phyloP scores from a whole-genome alignment of 202 grass and related monocot genomes.

The Saccharum hybrid region DNA sequence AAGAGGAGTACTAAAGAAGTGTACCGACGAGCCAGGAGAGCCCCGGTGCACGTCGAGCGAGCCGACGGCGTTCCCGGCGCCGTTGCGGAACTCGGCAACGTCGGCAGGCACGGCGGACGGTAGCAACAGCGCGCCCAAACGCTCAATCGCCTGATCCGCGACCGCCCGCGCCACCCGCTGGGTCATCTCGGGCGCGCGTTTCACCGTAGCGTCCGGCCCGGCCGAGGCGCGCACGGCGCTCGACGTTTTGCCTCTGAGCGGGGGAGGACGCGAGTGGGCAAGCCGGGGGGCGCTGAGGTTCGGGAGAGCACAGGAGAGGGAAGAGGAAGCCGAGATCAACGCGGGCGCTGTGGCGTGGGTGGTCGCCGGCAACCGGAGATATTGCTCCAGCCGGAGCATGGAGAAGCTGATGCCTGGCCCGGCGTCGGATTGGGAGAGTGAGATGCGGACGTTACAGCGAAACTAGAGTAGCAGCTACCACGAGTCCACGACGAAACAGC shows the following conservation, averaged over 20 bases:
- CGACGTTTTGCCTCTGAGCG: background rate
- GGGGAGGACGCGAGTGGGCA: background rate
- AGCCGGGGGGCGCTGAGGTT: background rate
- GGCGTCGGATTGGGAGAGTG: background rate
- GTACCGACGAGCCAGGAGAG: no score
- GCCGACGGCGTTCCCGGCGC: no score
- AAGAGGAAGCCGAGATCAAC: background rate
- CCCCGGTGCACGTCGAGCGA: no score
- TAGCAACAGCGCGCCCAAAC: slow-evolving; percentile 36
- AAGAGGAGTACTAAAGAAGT: no score
- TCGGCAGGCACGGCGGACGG: no score
- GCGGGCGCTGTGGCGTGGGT: background rate
- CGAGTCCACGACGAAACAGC: no score
- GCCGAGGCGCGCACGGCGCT: slow-evolving; percentile 22
- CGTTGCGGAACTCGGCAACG: no score
- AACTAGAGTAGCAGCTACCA: no score
- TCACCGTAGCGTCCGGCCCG: slow-evolving; percentile 21
- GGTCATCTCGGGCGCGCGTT: slow-evolving; percentile 38
- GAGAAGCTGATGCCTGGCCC: no score
- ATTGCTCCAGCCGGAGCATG: background rate
- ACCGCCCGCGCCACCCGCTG: slow-evolving; percentile 59
- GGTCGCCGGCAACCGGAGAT: slow-evolving; percentile 7
- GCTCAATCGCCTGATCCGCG: slow-evolving; percentile 33
- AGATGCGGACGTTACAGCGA: background rate
- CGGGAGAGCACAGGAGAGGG: background rate